Base-by-base conservation (phyloP, 2,329 filamentous ascomycete genomes). In the Aspergillus transmontanensis region DNA sequence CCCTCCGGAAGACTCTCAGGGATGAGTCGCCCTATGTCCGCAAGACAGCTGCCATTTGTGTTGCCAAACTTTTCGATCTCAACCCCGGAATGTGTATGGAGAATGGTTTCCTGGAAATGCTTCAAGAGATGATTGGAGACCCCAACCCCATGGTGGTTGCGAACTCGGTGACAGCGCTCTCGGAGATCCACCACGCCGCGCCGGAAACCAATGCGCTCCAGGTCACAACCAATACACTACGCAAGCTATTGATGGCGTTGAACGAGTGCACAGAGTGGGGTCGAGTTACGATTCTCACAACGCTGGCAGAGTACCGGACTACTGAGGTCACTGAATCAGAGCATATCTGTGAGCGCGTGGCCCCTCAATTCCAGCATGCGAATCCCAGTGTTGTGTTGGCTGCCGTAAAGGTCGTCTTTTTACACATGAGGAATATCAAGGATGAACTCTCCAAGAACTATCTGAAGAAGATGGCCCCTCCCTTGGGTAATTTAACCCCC, bases 221-320 rank as follows among this genome's bases (percentile, higher is more conserved):
- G 56, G 90, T 99, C 65, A 96, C 91, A 1, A 86, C 92, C 2
- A 85, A 88, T 64, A 94, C 89, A 3, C 82, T 99, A 67, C 97
- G 97, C 84, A 99, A 98, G 82, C 88, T 99, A 80, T 83, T 99
- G 54, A 92, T 98, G 88, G 95, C 95, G 0, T 82, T 99, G 71
- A 98, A 97, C 74, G 95, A 99, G 78, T 99, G 95, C 76, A 99
- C 95, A 0, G 95, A 99, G 82, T 99, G 95, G 95, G 95, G 95
- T 19, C 85, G 95, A 69, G 94, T 99, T 36, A 98, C 94, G 0
- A 96, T 99, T 63, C 82, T 99, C 66, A 90, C 91, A 12, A 96
- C 93, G 0, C 80, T 99, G 67, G 93, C 95, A 48, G 90, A 96
- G 73, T 98, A 98, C 80, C 89, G 88, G 69, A 89, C 94, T 0